Conservation (phyloP, 352 stramenopile species). For the Globisporangium abappressorium region DNA sequence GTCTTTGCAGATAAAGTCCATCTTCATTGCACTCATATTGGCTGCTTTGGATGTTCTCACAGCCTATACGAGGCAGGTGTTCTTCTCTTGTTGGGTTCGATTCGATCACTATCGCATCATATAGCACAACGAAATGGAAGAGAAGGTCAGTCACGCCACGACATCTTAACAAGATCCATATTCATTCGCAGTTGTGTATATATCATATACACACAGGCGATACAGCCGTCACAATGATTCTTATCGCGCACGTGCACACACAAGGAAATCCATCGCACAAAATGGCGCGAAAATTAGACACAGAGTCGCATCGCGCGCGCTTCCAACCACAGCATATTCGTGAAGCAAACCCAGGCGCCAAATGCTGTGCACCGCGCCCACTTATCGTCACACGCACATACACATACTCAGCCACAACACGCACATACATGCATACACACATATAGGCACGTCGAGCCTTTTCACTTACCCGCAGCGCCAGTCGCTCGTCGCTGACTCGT, state of each 20-base stretch:
- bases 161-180: neutral
- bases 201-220: neutral
- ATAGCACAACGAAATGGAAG: neutral
- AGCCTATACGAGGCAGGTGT: neutral
- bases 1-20: constrained; percentile 81
- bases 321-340: neutral
- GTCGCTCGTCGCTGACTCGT: neutral
- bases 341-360: neutral
- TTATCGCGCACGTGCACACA: neutral
- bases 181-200: neutral
- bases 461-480: constrained; percentile 2
- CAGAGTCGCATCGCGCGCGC: neutral
- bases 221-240: neutral
- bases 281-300: neutral
- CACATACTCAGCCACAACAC: too few relatives aligned
- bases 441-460: neutral
- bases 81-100: neutral
- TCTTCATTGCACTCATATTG: constrained; percentile 76
- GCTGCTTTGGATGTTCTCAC: neutral
- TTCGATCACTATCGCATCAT: neutral
- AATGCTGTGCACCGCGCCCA: neutral
- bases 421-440: neutral
- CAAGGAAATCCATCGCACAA: neutral
- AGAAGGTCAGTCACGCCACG: neutral
- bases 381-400: neutral